These are phyloP conservation scores for Penicillium brevicompactum DNA, from an alignment of 2,329 filamentous ascomycete species.

Conservation along the genomic window DNA sequence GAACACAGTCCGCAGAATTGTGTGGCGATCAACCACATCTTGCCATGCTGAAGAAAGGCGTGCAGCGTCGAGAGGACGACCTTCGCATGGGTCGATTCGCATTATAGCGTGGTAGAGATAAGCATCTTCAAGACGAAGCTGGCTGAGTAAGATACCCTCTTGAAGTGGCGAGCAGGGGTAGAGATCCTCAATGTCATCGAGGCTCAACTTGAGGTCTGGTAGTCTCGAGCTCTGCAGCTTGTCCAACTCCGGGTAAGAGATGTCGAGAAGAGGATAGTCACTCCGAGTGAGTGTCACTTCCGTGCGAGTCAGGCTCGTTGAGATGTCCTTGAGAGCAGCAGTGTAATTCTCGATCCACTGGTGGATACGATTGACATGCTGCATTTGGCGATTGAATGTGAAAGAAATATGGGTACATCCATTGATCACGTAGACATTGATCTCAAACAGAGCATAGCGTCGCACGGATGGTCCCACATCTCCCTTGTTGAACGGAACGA, in stretches of 20 bases:
- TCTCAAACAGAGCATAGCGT: no score
- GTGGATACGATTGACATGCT: background rate
- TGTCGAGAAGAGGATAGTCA: background rate
- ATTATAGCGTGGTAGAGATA: background rate
- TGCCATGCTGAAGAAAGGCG: background rate
- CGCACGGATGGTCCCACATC: no score
- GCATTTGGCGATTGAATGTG: background rate
- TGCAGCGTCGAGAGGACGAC: background rate
- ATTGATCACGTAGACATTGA: no score
- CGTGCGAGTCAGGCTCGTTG: background rate
- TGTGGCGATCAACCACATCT: background rate
- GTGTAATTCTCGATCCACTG: background rate
- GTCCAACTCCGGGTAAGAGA: background rate
- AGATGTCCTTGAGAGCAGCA: background rate
- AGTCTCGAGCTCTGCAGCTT: background rate
- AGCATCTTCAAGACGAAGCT: background rate
- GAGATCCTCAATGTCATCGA: conserved; percentile 32
- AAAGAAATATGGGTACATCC: background rate
- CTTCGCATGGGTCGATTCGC: no score
- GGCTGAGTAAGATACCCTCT: conserved; percentile 28
- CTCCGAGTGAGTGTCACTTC: background rate
- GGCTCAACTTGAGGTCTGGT: background rate
- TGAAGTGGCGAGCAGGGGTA: conserved; percentile 43
- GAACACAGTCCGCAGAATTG: background rate
- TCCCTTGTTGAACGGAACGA: no score